phyloP scores from a whole-genome alignment of 2,329 filamentous ascomycete genomes.

The Pestalotiopsis sp. region DNA sequence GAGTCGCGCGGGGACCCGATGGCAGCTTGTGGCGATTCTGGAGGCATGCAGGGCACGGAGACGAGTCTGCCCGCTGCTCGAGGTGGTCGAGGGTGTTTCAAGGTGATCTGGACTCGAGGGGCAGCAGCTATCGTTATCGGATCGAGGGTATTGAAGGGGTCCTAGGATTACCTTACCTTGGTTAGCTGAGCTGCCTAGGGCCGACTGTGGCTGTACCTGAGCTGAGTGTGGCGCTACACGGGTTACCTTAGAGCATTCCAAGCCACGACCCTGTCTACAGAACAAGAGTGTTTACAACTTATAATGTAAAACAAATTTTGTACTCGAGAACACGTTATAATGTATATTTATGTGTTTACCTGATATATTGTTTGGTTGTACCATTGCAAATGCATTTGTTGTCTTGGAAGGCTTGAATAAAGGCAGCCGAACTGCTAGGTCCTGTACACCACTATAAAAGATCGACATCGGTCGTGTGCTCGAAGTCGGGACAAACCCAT shows the following conservation, averaged over 20 bases:
- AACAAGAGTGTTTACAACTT: too few species aligned
- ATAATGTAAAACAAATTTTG: too few species aligned
- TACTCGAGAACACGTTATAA: too few species aligned
- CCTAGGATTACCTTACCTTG: neutral
- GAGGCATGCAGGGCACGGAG: constrained; percentile 16
- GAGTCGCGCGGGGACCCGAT: neutral
- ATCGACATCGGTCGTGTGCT: too few species aligned
- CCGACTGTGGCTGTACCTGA: neutral
- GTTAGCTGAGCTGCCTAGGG: neutral
- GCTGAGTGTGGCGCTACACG: neutral
- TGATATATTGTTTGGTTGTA: too few species aligned
- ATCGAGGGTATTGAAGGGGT: constrained; percentile 2
- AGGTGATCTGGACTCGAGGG: constrained; percentile 6
- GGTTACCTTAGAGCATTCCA: neutral
- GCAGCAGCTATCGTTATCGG: constrained; percentile 9
- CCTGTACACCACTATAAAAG: too few species aligned
- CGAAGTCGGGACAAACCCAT: too few species aligned
- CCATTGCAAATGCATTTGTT: too few species aligned
- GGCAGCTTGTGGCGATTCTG: constrained; percentile 4
- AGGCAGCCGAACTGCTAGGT: too few species aligned
- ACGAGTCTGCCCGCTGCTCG: constrained; percentile 14
- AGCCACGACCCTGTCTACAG: neutral
- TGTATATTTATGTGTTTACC: too few species aligned
- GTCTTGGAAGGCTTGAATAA: too few species aligned
- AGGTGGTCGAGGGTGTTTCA: constrained; percentile 14